phyloP scores from a whole-genome alignment of 2,329 filamentous ascomycete genomes.

The Clonostachys rhizophaga region DNA sequence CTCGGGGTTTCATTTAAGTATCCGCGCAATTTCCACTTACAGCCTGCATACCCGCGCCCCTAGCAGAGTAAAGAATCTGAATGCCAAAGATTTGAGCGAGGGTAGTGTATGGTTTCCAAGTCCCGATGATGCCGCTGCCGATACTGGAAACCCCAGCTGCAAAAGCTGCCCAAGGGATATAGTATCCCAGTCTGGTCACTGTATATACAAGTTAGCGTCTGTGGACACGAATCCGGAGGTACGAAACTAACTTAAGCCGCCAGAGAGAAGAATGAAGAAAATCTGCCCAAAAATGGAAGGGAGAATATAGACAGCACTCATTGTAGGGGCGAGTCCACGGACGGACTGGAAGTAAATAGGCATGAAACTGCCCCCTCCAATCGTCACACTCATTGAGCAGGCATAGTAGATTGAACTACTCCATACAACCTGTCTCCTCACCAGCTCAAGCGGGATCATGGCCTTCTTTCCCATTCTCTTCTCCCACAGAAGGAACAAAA shows the following conservation, averaged over 20 bases:
- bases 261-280: conserved; percentile 24
- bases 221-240: too few relatives aligned
- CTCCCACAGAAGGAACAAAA: conserved; percentile 23
- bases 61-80: conserved; percentile 37
- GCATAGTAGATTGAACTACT: conserved; percentile 28
- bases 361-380: conserved; percentile 34
- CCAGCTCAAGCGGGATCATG: conserved; percentile 18
- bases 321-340: conserved; percentile 25
- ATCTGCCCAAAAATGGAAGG: conserved; percentile 31
- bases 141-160: conserved; percentile 28
- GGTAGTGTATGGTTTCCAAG: conserved; percentile 21
- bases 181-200: conserved; percentile 4
- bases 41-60: conserved; percentile 33
- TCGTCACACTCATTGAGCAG: conserved; percentile 31
- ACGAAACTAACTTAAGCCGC: conserved; percentile 18
- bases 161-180: conserved; percentile 14
- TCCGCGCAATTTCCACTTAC: not conserved
- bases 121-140: conserved; percentile 28
- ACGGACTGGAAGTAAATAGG: conserved; percentile 43
- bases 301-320: conserved; percentile 31
- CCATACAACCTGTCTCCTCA: conserved; percentile 10
- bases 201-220: conserved; percentile 8
- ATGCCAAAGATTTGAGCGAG: conserved; percentile 38
- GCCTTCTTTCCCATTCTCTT: conserved; percentile 27
- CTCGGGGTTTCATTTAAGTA: too few relatives aligned